These are phyloP conservation scores for Ophioceras dolichostomum DNA, from an alignment of 2,329 filamentous ascomycete genomes.

Conservation along the genomic window DNA sequence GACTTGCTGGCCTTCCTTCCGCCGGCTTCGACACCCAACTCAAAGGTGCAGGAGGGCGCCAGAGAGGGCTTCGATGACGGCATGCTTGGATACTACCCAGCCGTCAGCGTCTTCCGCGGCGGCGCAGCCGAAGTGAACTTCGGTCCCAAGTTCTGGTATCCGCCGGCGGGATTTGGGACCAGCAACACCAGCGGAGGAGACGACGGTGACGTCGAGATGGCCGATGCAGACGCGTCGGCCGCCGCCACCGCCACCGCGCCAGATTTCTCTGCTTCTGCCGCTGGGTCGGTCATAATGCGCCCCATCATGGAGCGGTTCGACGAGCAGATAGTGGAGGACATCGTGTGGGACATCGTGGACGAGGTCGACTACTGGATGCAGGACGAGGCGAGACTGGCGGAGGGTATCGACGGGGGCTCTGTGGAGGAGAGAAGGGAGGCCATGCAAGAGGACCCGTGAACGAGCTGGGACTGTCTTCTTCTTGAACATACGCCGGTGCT, in stretches of 20 bases:
- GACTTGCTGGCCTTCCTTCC: conserved; percentile 85
- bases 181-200: too few species aligned
- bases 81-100: conserved; percentile 89
- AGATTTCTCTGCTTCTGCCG: too few species aligned
- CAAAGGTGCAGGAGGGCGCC: conserved; percentile 58
- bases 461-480: too few species aligned
- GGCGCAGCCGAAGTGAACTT: conserved; percentile 91
- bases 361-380: conserved; percentile 85
- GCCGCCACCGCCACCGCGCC: conserved; percentile 1
- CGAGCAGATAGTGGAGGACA: conserved; percentile 90
- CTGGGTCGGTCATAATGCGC: conserved; percentile 25
- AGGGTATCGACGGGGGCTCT: conserved; percentile 28
- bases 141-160: conserved; percentile 84
- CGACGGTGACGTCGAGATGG: conserved; percentile 35
- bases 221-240: conserved; percentile 20
- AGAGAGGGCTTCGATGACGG: conserved; percentile 87
- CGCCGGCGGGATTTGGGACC: conserved; percentile 48
- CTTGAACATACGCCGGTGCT: too few species aligned
- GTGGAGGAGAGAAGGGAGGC: conserved; percentile 25
- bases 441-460: conserved; percentile 8
- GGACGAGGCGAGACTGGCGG: conserved; percentile 43
- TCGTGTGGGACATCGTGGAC: conserved; percentile 86
- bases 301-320: conserved; percentile 69
- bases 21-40: conserved; percentile 68
- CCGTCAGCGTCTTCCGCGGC: conserved; percentile 82